phyloP scores from a whole-genome alignment of 164 flowering plant species.

The Aristolochia fimbriata region DNA sequence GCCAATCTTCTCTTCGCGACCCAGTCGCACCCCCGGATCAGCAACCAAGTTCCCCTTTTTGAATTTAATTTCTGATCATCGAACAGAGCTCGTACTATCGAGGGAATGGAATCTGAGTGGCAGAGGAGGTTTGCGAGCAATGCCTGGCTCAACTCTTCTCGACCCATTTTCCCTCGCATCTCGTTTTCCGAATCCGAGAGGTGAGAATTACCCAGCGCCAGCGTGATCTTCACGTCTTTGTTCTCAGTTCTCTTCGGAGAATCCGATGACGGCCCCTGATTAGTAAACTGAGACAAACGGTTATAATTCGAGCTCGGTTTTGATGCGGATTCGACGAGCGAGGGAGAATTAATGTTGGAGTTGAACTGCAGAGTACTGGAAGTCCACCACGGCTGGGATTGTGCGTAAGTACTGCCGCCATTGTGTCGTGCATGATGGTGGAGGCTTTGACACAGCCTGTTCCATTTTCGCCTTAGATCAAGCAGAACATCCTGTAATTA shows the following conservation, averaged over 20 bases:
- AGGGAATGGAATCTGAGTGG: conserved; percentile 40
- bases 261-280: conserved; percentile 27
- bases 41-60: conserved; percentile 34
- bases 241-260: conserved; percentile 32
- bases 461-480: conserved; percentile 63
- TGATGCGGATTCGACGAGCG: conserved; percentile 26
- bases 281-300: conserved; percentile 28
- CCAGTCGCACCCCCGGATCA: conserved; percentile 52
- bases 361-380: conserved; percentile 16
- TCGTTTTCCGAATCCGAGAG: conserved; percentile 15
- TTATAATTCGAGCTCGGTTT: conserved; percentile 12
- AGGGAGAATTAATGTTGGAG: conserved; percentile 25
- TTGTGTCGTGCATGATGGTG: conserved; percentile 32
- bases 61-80: conserved; percentile 17
- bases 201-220: conserved; percentile 51
- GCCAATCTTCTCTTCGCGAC: conserved; percentile 64
- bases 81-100: conserved; percentile 40
- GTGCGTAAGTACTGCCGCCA: conserved; percentile 1
- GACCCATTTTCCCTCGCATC: conserved; percentile 7
- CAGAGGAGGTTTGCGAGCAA: conserved; percentile 63
- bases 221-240: conserved; percentile 57
- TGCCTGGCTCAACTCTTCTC: conserved; percentile 17
- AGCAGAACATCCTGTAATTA: conserved; percentile 44
- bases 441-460: conserved; percentile 43
- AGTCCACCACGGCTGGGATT: conserved; percentile 40